Conservation (phyloP, 2,329 filamentous ascomycete species). For the Colletotrichum gloeosporioides region DNA sequence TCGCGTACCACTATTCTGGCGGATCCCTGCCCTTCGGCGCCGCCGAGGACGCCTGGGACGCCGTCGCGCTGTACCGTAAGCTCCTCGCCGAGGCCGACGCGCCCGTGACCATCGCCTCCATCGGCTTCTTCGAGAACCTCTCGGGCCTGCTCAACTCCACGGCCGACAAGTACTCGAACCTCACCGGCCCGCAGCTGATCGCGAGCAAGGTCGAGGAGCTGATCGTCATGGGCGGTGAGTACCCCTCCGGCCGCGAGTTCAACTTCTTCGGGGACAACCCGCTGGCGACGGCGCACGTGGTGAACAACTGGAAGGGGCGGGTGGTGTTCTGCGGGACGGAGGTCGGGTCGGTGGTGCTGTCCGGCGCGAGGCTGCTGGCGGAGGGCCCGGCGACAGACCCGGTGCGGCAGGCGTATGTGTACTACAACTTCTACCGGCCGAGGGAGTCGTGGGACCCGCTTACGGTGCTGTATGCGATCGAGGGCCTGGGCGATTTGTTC, state of each 20-base stretch:
- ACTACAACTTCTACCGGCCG: constrained; percentile 39
- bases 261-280: constrained; percentile 53
- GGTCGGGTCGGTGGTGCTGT: constrained; percentile 44
- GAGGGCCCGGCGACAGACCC: constrained; percentile 37
- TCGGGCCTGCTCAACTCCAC: constrained; percentile 51
- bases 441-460: constrained; percentile 48
- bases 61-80: constrained; percentile 51
- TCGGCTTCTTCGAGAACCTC: constrained; percentile 53
- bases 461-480: constrained; percentile 43
- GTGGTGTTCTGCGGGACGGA: constrained; percentile 49
- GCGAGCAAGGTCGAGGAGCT: constrained; percentile 51
- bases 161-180: constrained; percentile 40
- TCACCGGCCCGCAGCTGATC: constrained; percentile 46
- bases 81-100: constrained; percentile 42
- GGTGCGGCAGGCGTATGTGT: constrained; percentile 42
- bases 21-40: constrained; percentile 38
- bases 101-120: constrained; percentile 49
- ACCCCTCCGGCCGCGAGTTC: constrained; percentile 51
- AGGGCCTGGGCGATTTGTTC: constrained; percentile 40
- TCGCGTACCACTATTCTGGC: constrained; percentile 46
- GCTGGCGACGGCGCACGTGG: constrained; percentile 42
- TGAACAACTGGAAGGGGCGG: constrained; percentile 47
- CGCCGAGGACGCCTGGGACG: constrained; percentile 42
- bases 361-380: constrained; percentile 40
- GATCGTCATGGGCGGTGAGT: constrained; percentile 57